phyloP scores from a whole-genome alignment of 2,329 filamentous ascomycete genomes.

The Coleophoma cylindrospora region DNA sequence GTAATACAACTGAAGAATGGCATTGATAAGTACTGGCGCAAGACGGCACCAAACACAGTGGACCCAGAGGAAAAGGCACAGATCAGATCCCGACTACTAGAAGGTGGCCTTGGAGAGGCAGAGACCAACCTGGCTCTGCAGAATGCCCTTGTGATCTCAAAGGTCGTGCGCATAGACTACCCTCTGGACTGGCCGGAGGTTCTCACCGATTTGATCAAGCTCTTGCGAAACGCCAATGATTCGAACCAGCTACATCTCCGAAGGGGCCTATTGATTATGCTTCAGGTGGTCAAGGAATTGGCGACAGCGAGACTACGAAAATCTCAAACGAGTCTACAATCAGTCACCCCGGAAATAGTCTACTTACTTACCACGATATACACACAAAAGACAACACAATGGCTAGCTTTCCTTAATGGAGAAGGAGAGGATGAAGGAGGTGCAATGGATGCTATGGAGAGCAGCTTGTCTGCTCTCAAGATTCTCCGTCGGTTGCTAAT shows the following conservation, averaged over 20 bases:
- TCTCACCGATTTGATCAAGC: constrained; percentile 53
- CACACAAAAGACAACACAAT: constrained; percentile 63
- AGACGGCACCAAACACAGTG: constrained; percentile 53
- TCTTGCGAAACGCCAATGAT: constrained; percentile 55
- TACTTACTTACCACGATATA: constrained; percentile 77
- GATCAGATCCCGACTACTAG: constrained; percentile 71
- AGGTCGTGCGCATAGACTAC: constrained; percentile 85
- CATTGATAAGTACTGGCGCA: constrained; percentile 92
- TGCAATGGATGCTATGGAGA: constrained; percentile 62
- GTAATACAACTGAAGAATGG: constrained; percentile 96
- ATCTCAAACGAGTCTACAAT: constrained; percentile 72
- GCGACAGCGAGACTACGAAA: constrained; percentile 72
- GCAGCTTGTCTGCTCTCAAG: constrained; percentile 75
- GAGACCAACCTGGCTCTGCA: constrained; percentile 75
- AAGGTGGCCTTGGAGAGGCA: constrained; percentile 72
- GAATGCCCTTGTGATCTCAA: constrained; percentile 82
- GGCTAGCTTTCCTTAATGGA: constrained; percentile 57
- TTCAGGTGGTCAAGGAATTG: constrained; percentile 88
- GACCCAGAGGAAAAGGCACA: constrained; percentile 69
- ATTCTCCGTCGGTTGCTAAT: constrained; percentile 74
- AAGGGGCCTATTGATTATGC: constrained; percentile 69
- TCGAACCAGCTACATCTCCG: constrained; percentile 62
- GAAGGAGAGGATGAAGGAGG: constrained; percentile 53
- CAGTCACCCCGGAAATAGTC: constrained; percentile 78
- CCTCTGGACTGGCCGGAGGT: constrained; percentile 76